Evolutionary conservation across 2,329 filamentous ascomycete genomes (phyloP), one percentile per base, ranked within the genome.

Genomic region (Cryphonectria naterciae): DNA sequence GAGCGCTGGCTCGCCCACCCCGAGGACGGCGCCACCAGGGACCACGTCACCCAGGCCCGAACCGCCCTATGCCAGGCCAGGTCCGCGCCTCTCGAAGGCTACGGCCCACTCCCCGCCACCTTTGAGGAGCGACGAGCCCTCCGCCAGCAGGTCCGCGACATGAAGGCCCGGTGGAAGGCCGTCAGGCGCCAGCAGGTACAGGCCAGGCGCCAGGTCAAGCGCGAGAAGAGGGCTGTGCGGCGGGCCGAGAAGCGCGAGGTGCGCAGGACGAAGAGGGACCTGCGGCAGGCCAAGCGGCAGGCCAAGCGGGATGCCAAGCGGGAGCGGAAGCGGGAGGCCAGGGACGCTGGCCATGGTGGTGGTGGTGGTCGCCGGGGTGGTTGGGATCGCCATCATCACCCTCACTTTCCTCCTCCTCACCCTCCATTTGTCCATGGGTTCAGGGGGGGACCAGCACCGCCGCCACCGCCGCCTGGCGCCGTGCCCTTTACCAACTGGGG

Each of bases 1-100:
- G 74, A 80, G 32, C 77, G 80, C 10, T 89, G 87, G 86, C 81
- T 87, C 1, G 78, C 82, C 11, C 80, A 83, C 52, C 86, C 87
- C 0, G 83, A 87, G 0, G 80, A 85, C 66, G 80, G 82, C 7
- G 82, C 86, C 73, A 87, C 84, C 11, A 84, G 79, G 71, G 79
- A 81, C 6, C 81, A 82, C 37, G 77, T 89, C 2, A 79, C 80
- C 60, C 74, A 79, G 37, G 78, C 86, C 3, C 81, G 78, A 46
- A 75, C 81, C 17, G 80, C 86, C 37, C 81, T 89, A 69, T 84
- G 84, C 68, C 77, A 78, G 1, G 81, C 79, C 28, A 32, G 19
- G 82, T 79, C 70, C 75, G 71, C 4, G 5, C 25, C 54, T 5
- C 25, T 58, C 54, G 54, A 32, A 28, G 25, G 54, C 54, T 58